phyloP scores from a whole-genome alignment of 257 asterid species.

The Ehretia macrophylla region DNA sequence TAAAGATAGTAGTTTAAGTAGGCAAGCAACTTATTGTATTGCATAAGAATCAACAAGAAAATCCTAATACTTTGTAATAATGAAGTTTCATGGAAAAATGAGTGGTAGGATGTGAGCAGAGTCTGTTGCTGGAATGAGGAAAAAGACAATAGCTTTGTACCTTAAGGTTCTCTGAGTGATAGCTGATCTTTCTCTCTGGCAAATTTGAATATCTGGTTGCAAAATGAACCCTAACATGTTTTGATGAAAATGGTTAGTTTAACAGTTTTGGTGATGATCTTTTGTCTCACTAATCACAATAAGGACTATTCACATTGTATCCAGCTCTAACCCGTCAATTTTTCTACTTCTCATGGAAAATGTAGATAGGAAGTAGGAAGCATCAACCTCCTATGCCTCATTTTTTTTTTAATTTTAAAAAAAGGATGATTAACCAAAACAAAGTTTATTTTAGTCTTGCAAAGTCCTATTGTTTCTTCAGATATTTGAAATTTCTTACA shows the following conservation, averaged over 20 bases:
- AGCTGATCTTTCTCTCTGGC: not conserved
- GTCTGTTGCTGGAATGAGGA: not conserved
- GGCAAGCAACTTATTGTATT: no score
- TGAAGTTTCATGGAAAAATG: not conserved
- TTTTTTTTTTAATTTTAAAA: no score
- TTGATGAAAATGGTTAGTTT: not conserved
- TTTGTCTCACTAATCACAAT: not conserved
- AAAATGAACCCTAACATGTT: no score
- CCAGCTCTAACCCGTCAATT: not conserved
- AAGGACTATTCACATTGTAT: no score
- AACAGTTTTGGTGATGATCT: not conserved
- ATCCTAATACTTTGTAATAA: not conserved
- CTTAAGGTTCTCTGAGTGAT: no score
- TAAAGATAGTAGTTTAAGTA: no score
- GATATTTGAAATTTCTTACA: slow-evolving; percentile 1
- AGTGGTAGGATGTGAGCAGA: not conserved
- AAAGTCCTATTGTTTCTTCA: not conserved
- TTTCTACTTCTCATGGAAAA: not conserved
- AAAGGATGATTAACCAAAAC: no score
- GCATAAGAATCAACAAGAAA: not conserved
- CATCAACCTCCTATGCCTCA: not conserved
- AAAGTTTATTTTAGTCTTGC: not conserved
- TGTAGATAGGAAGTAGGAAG: not conserved
- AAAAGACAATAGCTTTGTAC: no score
- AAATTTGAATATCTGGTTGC: not conserved